Base-by-base conservation (phyloP, 768 basidiomycete genomes). In the Mycena galopus region DNA sequence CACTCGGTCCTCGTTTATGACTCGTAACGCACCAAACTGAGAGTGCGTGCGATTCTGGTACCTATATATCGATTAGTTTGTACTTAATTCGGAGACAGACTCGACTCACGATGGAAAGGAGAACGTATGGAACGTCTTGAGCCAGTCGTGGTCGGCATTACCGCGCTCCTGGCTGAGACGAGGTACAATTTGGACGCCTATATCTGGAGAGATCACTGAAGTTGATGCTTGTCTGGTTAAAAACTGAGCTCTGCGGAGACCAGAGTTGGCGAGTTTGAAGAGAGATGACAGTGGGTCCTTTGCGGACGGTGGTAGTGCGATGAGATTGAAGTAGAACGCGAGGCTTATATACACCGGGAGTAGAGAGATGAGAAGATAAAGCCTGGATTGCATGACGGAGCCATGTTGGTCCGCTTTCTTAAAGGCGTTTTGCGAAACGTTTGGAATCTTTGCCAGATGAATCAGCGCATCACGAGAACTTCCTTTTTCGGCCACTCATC, bases 1-100 rank as follows among this genome's bases (percentile, higher is more conserved):
- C 50, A 97, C 94, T n/a, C 94, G 91, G 76, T 96, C 95, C 81
- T 98, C 96, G 83, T 98, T 98, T 81, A 98, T 92, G 39, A 98
- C 94, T 10, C 96, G 90, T 1, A 98, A 88, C 17, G 89, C 77
- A 2, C 96, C 94, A 73, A 90, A 97, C 2, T 74, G 73, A 11
- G 64, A 61, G 53, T 66, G 73, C 3, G 0, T 44, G 25, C 50
- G 25, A 39, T 68, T 53, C 7, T 71, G 66, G n/a, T 74, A 74
- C 9, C 73, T 74, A n/a, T 17, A 2, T 33, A 11, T 60, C 14
- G 11, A 19, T 47, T 1, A 16, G 42, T 67, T 17, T n/a, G 1
- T 5, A 30, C 66, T 11, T 77, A 78, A n/a, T 57, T 77, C 76
- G 29, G 16, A 16, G 11, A 78, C 0, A 63, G 12, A 37, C 32